Conservation (phyloP, 371 early-diverging fungal species). For the Basidiobolus meristosporus region DNA sequence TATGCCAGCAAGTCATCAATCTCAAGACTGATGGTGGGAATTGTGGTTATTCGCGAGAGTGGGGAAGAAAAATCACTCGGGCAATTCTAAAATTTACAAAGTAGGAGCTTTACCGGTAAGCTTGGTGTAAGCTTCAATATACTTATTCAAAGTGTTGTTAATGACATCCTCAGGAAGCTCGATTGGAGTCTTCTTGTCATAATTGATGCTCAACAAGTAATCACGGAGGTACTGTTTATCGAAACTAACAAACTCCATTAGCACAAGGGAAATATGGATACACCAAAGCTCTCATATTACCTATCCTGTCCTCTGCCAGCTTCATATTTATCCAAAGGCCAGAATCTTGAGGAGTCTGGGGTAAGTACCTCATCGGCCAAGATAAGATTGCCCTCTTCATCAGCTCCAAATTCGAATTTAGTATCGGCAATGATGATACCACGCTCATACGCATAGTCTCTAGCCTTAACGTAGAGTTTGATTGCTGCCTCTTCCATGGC, state of each 20-base stretch:
- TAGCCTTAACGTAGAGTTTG: slow-evolving; percentile 28
- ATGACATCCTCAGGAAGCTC: slow-evolving; percentile 64
- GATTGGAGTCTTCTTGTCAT: slow-evolving; percentile 51
- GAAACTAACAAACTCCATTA: slow-evolving; percentile 26
- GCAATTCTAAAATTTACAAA: slow-evolving; percentile 21
- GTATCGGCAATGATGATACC: slow-evolving; percentile 97
- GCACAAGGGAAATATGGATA: neutral
- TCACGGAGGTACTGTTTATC: slow-evolving; percentile 94
- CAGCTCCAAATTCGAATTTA: slow-evolving; percentile 95
- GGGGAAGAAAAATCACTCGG: too few relatives aligned
- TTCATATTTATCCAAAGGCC: slow-evolving; percentile 69
- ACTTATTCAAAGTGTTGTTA: slow-evolving; percentile 66
- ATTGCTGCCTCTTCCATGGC: slow-evolving; percentile 10
- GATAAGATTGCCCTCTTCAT: slow-evolving; percentile 53
- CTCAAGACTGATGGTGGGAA: too few relatives aligned
- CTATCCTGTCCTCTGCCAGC: slow-evolving; percentile 72
- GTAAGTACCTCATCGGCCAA: slow-evolving; percentile 93
- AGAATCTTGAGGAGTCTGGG: slow-evolving; percentile 96
- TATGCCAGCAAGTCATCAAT: too few relatives aligned
- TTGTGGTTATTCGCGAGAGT: too few relatives aligned
- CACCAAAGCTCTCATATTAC: slow-evolving; percentile 8
- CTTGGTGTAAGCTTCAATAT: slow-evolving; percentile 69
- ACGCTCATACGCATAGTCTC: slow-evolving; percentile 56
- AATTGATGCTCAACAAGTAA: slow-evolving; percentile 72
- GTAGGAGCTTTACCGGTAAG: slow-evolving; percentile 61